Conservation (phyloP, 2,329 filamentous ascomycete genomes). For the Zymoseptoria pseudotritici region DNA sequence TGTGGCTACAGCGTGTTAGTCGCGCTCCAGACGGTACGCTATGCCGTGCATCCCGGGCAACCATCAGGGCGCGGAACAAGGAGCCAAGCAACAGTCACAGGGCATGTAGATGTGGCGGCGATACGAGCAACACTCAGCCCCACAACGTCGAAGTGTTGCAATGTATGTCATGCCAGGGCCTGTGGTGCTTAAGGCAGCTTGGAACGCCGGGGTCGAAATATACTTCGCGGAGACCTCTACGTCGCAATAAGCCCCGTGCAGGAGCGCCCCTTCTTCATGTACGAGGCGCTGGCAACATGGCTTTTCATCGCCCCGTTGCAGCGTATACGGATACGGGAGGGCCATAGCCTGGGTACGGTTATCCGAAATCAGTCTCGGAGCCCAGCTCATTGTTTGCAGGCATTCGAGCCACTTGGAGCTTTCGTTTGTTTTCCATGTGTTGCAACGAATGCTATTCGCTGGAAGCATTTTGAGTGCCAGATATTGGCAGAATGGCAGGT, state of each 20-base stretch:
- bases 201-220: background rate
- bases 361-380: too few relatives aligned
- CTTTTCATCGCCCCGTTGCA: too few relatives aligned
- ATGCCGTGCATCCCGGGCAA: background rate
- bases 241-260: background rate
- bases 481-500: too few relatives aligned
- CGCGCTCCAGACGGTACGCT: background rate
- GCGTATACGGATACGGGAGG: too few relatives aligned
- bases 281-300: too few relatives aligned
- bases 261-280: background rate
- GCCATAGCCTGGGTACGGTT: too few relatives aligned
- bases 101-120: slow-evolving; percentile 2
- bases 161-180: background rate
- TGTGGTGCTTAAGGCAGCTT: background rate
- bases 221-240: background rate
- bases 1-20: background rate
- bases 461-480: too few relatives aligned
- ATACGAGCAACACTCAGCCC: background rate
- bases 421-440: too few relatives aligned
- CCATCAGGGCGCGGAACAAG: background rate
- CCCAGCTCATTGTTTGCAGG: too few relatives aligned
- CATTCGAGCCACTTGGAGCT: too few relatives aligned
- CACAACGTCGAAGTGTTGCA: background rate
- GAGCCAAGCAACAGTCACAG: background rate
- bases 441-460: too few relatives aligned